These are phyloP conservation scores for Entomophthora muscae DNA, from an alignment of 371 early-diverging fungal genomes.

Conservation along the genomic window DNA sequence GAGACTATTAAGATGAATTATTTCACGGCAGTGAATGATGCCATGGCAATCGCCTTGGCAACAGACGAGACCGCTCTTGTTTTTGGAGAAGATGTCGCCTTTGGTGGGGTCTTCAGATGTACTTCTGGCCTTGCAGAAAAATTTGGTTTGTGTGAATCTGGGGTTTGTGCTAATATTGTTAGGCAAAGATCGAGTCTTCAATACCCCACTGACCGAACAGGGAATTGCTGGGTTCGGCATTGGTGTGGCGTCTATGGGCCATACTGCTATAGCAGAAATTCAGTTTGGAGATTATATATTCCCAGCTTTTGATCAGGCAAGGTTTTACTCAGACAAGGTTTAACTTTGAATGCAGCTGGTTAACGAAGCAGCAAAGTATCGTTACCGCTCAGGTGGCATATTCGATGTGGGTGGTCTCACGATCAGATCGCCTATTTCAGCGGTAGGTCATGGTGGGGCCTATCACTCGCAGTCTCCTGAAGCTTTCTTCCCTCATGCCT, in stretches of 20 bases:
- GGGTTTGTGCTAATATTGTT: background rate
- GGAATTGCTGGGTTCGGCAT: conserved; percentile 96
- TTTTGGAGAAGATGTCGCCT: conserved; percentile 96
- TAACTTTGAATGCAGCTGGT: conserved; percentile 29
- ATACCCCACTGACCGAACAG: conserved; percentile 92
- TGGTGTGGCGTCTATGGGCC: conserved; percentile 91
- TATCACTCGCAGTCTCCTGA: conserved; percentile 95
- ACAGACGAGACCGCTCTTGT: conserved; percentile 81
- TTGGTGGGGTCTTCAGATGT: conserved; percentile 95
- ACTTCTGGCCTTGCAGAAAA: conserved; percentile 81
- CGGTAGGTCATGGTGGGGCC: conserved; percentile 94
- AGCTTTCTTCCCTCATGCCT: conserved; percentile 89
- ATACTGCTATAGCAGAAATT: conserved; percentile 95
- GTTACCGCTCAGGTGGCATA: conserved; percentile 86
- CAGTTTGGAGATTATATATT: conserved; percentile 97
- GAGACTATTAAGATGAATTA: conserved; percentile 80
- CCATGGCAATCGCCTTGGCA: conserved; percentile 70
- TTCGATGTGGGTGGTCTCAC: conserved; percentile 88
- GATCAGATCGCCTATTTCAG: conserved; percentile 80
- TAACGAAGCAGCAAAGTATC: conserved; percentile 96
- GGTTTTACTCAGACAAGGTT: background rate
- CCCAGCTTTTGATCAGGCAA: conserved; percentile 94
- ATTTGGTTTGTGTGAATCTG: conserved; percentile 34
- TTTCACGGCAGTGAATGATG: conserved; percentile 90
- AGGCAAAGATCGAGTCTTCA: conserved; percentile 81